Percentiles rank a stretch among this genome's conserved stretches.
Conservation (phyloP, 176 grass and related monocot species). For the Otatea glauca region DNA sequence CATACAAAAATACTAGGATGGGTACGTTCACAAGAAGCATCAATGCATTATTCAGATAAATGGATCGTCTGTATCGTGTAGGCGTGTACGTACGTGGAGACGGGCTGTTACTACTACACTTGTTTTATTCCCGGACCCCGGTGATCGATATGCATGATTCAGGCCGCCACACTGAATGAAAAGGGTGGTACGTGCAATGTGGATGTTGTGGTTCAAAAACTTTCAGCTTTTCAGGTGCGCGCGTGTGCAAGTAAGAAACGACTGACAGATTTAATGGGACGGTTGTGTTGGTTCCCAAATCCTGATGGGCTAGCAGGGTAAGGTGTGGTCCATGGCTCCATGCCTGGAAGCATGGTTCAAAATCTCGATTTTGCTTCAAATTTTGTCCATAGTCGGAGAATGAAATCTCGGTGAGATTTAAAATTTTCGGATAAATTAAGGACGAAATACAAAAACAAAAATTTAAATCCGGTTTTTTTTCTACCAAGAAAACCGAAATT, state of each 20-base stretch:
- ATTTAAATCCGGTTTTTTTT: too few species aligned
- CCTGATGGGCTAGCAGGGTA: neutral
- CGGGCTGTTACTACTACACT: neutral
- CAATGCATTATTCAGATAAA: too few species aligned
- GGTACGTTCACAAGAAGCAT: neutral
- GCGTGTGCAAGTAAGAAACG: slow-evolving; percentile 16
- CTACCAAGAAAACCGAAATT: too few species aligned
- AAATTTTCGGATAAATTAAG: too few species aligned
- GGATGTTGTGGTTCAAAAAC: neutral
- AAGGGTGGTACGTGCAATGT: neutral
- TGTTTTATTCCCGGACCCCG: neutral
- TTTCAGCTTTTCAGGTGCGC: neutral
- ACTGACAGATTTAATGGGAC: slow-evolving; percentile 20
- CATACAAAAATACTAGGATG: neutral
- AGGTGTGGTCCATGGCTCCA: slow-evolving; percentile 34
- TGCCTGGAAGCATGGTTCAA: too few species aligned
- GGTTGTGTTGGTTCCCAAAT: neutral
- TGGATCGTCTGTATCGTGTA: neutral
- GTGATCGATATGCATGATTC: neutral
- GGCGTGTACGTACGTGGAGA: neutral
- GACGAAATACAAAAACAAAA: too few species aligned
- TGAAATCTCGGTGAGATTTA: too few species aligned
- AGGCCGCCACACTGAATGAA: neutral
- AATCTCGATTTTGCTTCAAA: too few species aligned
- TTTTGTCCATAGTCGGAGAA: too few species aligned